These are phyloP conservation scores for Rhizomucor miehei DNA, from an alignment of 371 early-diverging fungal genomes.

Conservation along the genomic window DNA sequence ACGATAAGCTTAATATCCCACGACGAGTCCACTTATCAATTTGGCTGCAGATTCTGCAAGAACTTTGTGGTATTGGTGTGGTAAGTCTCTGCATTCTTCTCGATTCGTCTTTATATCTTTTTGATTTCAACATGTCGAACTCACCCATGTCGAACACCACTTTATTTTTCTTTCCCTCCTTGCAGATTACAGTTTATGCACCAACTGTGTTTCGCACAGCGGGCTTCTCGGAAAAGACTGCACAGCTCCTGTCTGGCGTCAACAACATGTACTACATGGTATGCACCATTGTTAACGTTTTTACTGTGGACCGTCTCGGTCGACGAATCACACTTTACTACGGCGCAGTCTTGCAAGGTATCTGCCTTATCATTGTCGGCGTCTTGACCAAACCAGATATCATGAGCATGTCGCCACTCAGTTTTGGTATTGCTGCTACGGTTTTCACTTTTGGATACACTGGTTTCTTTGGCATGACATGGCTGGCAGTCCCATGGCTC, in stretches of 20 bases:
- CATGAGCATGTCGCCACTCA: slow-evolving; percentile 19
- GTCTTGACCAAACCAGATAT: slow-evolving; percentile 34
- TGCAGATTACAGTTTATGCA: slow-evolving; percentile 41
- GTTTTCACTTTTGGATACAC: slow-evolving; percentile 39
- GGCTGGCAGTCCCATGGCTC: slow-evolving; percentile 42
- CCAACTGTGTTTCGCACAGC: slow-evolving; percentile 30
- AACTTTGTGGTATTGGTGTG: slow-evolving; percentile 34
- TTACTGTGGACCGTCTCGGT: slow-evolving; percentile 35
- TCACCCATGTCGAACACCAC: no score
- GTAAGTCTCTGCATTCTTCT: slow-evolving; percentile 10
- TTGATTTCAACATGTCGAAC: no score
- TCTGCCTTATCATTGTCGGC: slow-evolving; percentile 29
- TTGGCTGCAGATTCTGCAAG: slow-evolving; percentile 43
- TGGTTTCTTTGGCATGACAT: slow-evolving; percentile 42
- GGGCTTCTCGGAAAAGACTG: slow-evolving; percentile 25
- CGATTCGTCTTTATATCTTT: no score
- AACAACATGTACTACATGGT: slow-evolving; percentile 39
- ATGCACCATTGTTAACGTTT: slow-evolving; percentile 30
- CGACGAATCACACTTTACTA: slow-evolving; percentile 32
- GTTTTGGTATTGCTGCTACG: slow-evolving; percentile 35
- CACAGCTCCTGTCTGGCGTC: slow-evolving; percentile 37
- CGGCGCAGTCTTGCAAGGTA: slow-evolving; percentile 34
- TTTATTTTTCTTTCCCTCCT: no score
- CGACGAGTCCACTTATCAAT: slow-evolving; percentile 41
- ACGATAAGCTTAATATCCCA: slow-evolving; percentile 34